phyloP scores from a whole-genome alignment of 768 basidiomycete genomes.

The Baorangia bicolor region DNA sequence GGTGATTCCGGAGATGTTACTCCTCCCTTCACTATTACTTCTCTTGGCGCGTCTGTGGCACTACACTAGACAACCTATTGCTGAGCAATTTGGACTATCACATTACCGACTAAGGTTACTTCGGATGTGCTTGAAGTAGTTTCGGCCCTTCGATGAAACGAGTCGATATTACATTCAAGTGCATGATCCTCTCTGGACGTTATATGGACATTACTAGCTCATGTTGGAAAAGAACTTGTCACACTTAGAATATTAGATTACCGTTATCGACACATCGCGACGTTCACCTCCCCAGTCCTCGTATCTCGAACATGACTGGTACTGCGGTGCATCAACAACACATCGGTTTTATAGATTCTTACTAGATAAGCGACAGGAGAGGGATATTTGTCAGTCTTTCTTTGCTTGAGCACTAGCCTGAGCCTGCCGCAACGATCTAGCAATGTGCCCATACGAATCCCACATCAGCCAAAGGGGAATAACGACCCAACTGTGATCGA shows the following conservation, averaged over 20 bases:
- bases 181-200: conserved; percentile 8
- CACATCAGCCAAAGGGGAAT: conserved; percentile 75
- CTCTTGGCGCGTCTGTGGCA: background rate
- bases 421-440: conserved; percentile 50
- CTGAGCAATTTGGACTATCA: background rate
- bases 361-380: background rate
- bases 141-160: conserved; percentile 7
- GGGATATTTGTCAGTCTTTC: conserved; percentile 24
- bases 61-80: background rate
- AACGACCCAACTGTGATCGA: conserved; percentile 65
- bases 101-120: background rate
- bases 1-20: conserved; percentile 69
- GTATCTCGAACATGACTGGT: background rate
- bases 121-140: background rate
- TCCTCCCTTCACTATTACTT: conserved; percentile 54
- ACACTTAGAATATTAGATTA: background rate
- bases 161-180: background rate
- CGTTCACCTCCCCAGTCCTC: background rate
- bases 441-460: conserved; percentile 74
- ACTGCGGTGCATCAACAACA: background rate
- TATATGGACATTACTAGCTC: conserved; percentile 14
- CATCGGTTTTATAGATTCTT: background rate
- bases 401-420: conserved; percentile 38
- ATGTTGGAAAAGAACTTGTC: background rate
- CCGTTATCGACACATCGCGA: background rate